phyloP scores from a whole-genome alignment of 176 grass and related monocot species.

The Phragmites australis region DNA sequence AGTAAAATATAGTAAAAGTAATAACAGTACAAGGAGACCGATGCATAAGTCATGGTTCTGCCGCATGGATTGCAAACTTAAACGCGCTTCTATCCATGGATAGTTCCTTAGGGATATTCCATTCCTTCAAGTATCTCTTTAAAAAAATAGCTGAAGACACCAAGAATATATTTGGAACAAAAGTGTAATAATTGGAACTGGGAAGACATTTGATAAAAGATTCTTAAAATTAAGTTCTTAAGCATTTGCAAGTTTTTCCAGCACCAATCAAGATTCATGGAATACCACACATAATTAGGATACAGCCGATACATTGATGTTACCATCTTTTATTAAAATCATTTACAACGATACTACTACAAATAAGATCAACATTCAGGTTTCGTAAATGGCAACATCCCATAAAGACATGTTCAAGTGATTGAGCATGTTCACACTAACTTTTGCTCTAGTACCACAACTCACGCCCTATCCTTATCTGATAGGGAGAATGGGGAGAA shows the following conservation, averaged over 20 bases:
- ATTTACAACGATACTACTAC: too few relatives aligned
- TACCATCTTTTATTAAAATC: neutral
- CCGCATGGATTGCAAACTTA: too few relatives aligned
- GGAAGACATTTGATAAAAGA: neutral
- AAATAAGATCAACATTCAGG: neutral
- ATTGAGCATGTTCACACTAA: constrained; percentile 13
- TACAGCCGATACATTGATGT: neutral
- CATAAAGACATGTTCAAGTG: neutral
- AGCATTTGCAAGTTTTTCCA: neutral
- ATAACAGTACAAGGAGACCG: too few relatives aligned
- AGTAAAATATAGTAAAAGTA: too few relatives aligned
- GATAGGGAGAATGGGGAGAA: neutral
- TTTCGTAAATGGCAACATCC: neutral
- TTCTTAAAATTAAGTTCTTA: neutral
- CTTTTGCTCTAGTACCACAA: neutral
- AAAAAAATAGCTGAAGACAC: neutral
- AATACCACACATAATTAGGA: constrained; percentile 9
- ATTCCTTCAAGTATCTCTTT: too few relatives aligned
- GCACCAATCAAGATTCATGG: neutral
- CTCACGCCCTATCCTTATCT: neutral
- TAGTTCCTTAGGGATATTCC: too few relatives aligned
- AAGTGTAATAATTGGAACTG: neutral
- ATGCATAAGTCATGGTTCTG: too few relatives aligned
- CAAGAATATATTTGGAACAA: neutral
- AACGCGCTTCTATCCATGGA: too few relatives aligned